Evolutionary conservation across 1,284 basidiomycete genomes (phyloP), one percentile per base, ranked within the genome.

Genomic region (Tilletia indica): DNA sequence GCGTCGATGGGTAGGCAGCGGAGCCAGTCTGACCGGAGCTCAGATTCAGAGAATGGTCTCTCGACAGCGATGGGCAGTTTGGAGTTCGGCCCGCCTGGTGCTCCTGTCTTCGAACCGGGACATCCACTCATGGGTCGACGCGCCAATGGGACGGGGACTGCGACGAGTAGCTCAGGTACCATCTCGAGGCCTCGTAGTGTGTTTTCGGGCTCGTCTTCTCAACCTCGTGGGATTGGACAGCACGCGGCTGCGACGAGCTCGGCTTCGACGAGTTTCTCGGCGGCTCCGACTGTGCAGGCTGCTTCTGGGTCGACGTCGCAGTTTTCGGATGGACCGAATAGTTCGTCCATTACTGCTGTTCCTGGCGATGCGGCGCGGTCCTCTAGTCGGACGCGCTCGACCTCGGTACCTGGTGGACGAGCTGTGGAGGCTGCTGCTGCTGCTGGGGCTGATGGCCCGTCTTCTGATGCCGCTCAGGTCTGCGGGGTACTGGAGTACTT

Each of bases 241-340:
- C 47, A 48, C 47, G 47, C 51, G 51, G 19, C 51, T 25, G 21
- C 51, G 19, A 54, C 51, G 51, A 54, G 16, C 16, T 64, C 61
- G 31, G 61, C 61, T 19, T 64, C 61, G 36, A 64, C 61, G 12
- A 64, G 61, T 38, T 64, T 64, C 12, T 64, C 61, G 31, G 61
- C 61, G 19, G 61, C 61, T 3, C 34, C 61, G 36, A 64, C 61
- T 9, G 61, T 64, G 12, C 19, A 36, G 61, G 12, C 36, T 9
- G 36, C 61, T 16, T 64, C 61, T 5, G 61, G 16, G 36, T 34
- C 34, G 12, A 36, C 61, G 19, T 64, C 61, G 16, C 21, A 8
- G 16, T 16, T n/a, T 16, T 42, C 34, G 16, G 61, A 42, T 38
- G 34, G 61, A 3, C 36, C 34, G 34, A 34, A 34, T 16, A 64